These are phyloP conservation scores for Herpetomonas samuelpessoai DNA, from an alignment of 208 protist genomes.

Conservation along the genomic window DNA sequence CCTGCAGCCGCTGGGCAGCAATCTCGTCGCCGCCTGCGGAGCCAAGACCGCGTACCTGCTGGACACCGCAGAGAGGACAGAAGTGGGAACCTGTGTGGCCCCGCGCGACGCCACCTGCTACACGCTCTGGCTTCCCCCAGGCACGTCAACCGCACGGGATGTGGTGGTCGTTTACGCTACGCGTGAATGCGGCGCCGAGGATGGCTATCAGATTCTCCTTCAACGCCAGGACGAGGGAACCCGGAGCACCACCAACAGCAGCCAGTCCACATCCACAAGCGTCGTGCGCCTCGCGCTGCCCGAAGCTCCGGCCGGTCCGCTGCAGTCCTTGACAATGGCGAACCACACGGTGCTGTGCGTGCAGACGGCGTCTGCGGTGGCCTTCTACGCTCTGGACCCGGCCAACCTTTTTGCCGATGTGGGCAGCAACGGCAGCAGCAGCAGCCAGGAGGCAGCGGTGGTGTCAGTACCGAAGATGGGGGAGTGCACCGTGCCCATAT, in stretches of 20 bases:
- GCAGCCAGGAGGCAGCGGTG: not conserved
- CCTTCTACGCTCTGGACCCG: slow-evolving; percentile 39
- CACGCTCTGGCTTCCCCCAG: slow-evolving; percentile 46
- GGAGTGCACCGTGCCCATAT: slow-evolving; percentile 8
- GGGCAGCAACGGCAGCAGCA: not conserved
- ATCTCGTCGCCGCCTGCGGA: slow-evolving; percentile 38
- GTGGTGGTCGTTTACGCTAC: slow-evolving; percentile 14
- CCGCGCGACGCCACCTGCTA: slow-evolving; percentile 24
- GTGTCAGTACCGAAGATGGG: slow-evolving; percentile 8
- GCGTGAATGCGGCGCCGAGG: not conserved
- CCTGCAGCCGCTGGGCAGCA: slow-evolving; percentile 28
- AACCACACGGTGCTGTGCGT: slow-evolving; percentile 38
- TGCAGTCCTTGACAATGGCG: slow-evolving; percentile 31
- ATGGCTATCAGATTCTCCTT: not conserved
- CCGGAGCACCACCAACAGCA: not conserved
- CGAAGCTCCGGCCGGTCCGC: slow-evolving; percentile 2
- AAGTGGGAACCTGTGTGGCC: slow-evolving; percentile 19
- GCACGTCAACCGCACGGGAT: slow-evolving; percentile 6
- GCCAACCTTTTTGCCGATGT: slow-evolving; percentile 10
- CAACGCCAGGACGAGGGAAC: not conserved
- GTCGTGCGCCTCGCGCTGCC: slow-evolving; percentile 9
- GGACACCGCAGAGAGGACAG: not conserved
- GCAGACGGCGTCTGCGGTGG: slow-evolving; percentile 18
- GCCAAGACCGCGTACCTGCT: slow-evolving; percentile 31
- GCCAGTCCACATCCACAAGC: not conserved